Evolutionary conservation across 192 early-diverging fungal species (phyloP).

Genomic region (Lobosporangium transversale): DNA sequence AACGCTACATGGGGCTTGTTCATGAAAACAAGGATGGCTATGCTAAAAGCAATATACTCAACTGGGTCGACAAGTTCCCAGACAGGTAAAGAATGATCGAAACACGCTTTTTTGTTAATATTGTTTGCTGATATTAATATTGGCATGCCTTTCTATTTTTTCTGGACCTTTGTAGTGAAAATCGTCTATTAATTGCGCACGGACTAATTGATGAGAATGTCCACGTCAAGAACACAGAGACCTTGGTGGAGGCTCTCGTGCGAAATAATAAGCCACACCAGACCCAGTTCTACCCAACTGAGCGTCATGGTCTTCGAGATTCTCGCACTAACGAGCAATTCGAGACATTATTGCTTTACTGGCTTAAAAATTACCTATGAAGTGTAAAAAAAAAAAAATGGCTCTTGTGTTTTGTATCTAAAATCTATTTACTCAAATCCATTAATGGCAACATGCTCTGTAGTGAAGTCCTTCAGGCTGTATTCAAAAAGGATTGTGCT

Average conservation of each 20-base stretch:
- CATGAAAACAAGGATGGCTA: conserved; percentile 60
- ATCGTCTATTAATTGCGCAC: conserved; percentile 75
- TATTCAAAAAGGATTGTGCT: no score
- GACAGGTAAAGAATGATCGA: conserved; percentile 69
- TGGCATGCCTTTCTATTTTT: not conserved
- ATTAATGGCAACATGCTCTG: no score
- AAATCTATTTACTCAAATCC: no score
- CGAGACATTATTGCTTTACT: conserved; percentile 77
- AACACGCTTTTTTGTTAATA: no score
- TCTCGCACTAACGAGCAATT: conserved; percentile 78
- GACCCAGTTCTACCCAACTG: conserved; percentile 77
- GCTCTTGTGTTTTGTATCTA: no score
- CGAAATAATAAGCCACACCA: conserved; percentile 66
- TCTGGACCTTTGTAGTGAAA: conserved; percentile 46
- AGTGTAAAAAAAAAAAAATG: not conserved
- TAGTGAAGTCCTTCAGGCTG: no score
- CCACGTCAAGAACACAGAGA: conserved; percentile 72
- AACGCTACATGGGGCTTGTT: conserved; percentile 73
- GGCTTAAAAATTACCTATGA: conserved; percentile 66
- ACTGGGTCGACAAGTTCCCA: conserved; percentile 64
- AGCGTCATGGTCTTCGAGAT: conserved; percentile 75
- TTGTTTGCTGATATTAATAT: not conserved
- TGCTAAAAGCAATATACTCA: conserved; percentile 59
- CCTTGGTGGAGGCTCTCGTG: conserved; percentile 62
- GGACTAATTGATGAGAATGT: conserved; percentile 85